Base-by-base conservation (phyloP, 495 filamentous ascomycete genomes). In the Penicillium diatomitis region DNA sequence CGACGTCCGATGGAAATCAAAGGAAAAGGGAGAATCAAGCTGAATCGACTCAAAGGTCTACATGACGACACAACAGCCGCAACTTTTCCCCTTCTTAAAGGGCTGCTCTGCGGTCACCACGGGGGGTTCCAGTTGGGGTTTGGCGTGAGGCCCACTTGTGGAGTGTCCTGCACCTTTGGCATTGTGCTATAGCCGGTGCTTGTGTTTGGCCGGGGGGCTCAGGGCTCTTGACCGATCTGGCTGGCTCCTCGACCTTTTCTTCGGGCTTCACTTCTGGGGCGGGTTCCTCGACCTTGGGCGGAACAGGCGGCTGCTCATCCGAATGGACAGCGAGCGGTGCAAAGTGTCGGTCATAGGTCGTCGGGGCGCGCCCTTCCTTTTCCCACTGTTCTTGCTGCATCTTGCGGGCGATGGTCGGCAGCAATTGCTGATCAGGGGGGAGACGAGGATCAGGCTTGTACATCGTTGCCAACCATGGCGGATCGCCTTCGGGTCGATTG, bases 331-430 rank as follows among this genome's bases (percentile, higher is more conserved):
- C 86, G 32, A 95, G 71, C 31, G 88, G 84, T 29, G 81, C 80
- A 69, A 95, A 87, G 56, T 92, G 80, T 52, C 79, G 82, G 63
- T 95, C 90, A 63, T 91, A 94, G 32, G 83, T 77, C 41, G 76
- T 86, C 4, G 86, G 87, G 50, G 83, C 83, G 44, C 86, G 86
- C 43, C 89, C 90, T 67, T 95, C 89, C 55, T 82, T 83, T 67
- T 90, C 89, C 90, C 88, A 95, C 61, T 92, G 88, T 63, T 96
- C 88, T 72, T 96, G 92, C 61, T 90, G 85, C 67, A 97, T 76
- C 52, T 86, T 79, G 57, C 84, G 92, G 37, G 92, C 92, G 50
- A 96, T 88, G 0, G 92, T 98, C 3, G 92, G 92, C 11, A 98
- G 79, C 45, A 98, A 79, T 62, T 98, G 92, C 64, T 97, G 86